Evolutionary conservation across 768 basidiomycete genomes (phyloP).

Genomic region (Astraeus odoratus): DNA sequence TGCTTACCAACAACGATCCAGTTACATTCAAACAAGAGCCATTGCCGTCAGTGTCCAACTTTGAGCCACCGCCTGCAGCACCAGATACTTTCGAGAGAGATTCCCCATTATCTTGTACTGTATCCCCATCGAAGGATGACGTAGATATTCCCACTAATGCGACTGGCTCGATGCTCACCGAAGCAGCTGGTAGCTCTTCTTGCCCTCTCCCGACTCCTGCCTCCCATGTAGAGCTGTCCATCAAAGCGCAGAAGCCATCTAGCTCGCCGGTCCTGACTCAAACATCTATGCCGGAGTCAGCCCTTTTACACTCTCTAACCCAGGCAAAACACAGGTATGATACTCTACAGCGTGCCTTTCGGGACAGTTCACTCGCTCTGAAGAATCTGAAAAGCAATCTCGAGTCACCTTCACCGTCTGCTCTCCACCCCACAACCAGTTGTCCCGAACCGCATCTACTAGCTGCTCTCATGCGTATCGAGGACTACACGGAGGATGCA

Average conservation of each 20-base stretch:
- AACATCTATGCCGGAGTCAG: slow-evolving; percentile 4
- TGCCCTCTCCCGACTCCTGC: too few species aligned
- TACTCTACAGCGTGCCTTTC: slow-evolving; percentile 52
- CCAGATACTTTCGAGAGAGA: background rate
- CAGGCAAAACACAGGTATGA: slow-evolving; percentile 50
- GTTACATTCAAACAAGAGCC: too few species aligned
- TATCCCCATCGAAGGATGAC: background rate
- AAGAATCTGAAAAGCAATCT: slow-evolving; percentile 42
- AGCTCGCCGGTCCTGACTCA: background rate
- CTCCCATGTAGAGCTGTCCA: too few species aligned
- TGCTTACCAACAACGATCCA: too few species aligned
- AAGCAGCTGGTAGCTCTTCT: too few species aligned
- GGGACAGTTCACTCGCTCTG: slow-evolving; percentile 63
- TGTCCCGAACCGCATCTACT: slow-evolving; percentile 29
- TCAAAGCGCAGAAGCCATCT: background rate
- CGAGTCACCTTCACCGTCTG: slow-evolving; percentile 4
- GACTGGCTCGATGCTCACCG: too few species aligned
- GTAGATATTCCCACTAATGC: background rate
- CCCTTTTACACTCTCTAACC: slow-evolving; percentile 42
- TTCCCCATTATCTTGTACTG: background rate
- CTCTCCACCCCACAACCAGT: background rate
- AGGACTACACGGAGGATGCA: slow-evolving; percentile 72
- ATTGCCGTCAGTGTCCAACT: slow-evolving; percentile 16
- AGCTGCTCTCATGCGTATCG: slow-evolving; percentile 52
- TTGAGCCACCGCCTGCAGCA: slow-evolving; percentile 9